Percentiles rank a stretch among this genome's conserved stretches.
Evolutionary conservation across 257 asterid species (phyloP).

Genomic region (Primulina huaijiensis): DNA sequence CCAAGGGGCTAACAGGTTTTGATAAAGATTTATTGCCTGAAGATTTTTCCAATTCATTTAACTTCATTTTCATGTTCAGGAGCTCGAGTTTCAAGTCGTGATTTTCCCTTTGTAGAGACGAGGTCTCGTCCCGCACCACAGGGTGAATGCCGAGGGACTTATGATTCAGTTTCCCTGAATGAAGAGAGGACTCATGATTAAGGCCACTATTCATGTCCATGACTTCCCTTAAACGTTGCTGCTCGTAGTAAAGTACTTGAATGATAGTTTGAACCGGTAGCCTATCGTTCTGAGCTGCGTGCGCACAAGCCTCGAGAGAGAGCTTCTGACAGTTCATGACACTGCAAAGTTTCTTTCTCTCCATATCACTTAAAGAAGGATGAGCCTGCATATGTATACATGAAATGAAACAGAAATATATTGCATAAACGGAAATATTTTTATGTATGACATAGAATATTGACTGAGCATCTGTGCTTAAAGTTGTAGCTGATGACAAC

Average conservation of each 20-base stretch:
- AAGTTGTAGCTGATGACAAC: background rate
- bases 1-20: conserved; percentile 31
- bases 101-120: conserved; percentile 40
- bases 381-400: conserved; percentile 55
- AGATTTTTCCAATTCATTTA: conserved; percentile 40
- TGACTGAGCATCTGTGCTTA: background rate
- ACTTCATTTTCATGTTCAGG: conserved; percentile 34
- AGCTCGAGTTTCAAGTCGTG: conserved; percentile 56
- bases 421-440: no score
- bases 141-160: conserved; percentile 32
- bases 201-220: conserved; percentile 40
- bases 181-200: conserved; percentile 33
- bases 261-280: conserved; percentile 82
- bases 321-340: conserved; percentile 92
- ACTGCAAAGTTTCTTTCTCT: conserved; percentile 76
- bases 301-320: conserved; percentile 82
- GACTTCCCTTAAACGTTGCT: conserved; percentile 70
- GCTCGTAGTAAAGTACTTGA: conserved; percentile 87
- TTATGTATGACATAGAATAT: background rate
- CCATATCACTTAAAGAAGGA: conserved; percentile 73
- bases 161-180: conserved; percentile 28
- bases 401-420: background rate
- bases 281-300: conserved; percentile 85
- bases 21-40: conserved; percentile 26
- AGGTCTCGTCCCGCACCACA: conserved; percentile 27